Base-by-base conservation (phyloP, 495 filamentous ascomycete species). In the Cetradonia linearis region DNA sequence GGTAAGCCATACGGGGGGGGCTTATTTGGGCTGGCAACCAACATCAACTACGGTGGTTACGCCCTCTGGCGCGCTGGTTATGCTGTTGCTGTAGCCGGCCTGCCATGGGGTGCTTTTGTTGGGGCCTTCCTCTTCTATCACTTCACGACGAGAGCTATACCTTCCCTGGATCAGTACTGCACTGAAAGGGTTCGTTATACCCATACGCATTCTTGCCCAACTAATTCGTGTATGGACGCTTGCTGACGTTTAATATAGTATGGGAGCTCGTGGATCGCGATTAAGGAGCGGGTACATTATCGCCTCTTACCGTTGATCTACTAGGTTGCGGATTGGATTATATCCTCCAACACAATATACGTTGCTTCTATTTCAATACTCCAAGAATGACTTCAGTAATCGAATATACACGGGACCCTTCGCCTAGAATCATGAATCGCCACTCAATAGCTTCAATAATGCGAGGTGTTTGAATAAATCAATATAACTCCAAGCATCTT, bases 41-140 rank as follows among this genome's bases (percentile, higher is more conserved):
- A 86, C 59, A 72, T 80, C 66, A 84, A 85, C 49, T 85, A 84
- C 62, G 74, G 74, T 28, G 80, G 70, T 14, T 83, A 81, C 64
- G 76, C 78, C 1, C 34, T 84, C 3, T 83, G 81, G 81, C 68
- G 81, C 42, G 67, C 74, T 46, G 78, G 73, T 3, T 82, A 78
- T 63, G 74, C 75, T 18, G 56, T 83, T 63, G 75, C 72, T 1
- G 69, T 67, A 14, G 74, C 74, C 2, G 81, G 81, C 0, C 76
- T 74, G 74, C 50, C 69, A 16, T 76, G 66, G 55, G 80, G 71
- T 0, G 44, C 68, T 10, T 18, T 66, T 14, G 64, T 78, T 27
- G 74, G 65, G 6, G 54, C 55, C 6, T 78, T 72, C 49, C 76
- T 77, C 56, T 66, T 73, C 31, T 70, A 62, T 37, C 76, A 80